Evolutionary conservation across 805 yeast genomes (phyloP), one percentile per base, ranked within the genome.

Genomic region (Nakazawaea populi): DNA sequence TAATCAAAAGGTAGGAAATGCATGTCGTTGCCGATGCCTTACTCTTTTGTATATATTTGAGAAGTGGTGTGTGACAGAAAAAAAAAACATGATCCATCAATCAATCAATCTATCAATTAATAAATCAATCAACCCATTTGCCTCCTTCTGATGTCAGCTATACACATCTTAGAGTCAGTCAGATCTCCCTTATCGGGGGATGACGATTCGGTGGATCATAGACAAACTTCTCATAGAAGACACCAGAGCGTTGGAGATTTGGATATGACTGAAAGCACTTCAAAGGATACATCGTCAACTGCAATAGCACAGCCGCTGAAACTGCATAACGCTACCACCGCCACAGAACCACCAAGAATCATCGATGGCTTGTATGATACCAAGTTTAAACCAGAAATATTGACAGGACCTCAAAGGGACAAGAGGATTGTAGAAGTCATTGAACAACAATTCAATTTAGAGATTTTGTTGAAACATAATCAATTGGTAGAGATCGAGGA

Each of bases 381-480:
- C 10, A 37, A 36, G 6, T 47, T 32, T 45, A 14, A 41, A 30
- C 36, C 42, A 9, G 42, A 41, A 29, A 28, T 35, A 5, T 35
- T 47, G 29, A 27, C 46, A 5, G 50, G 46, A 6, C 31, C 40
- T 6, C 30, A 42, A 30, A 34, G 29, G 42, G 48, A 29, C n/a
- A 46, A 49, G 61, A 65, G 55, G 67, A 66, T 44, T 63, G 70
- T 37, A 60, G 73, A 42, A 62, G 68, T 47, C 14, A 55, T 57
- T 2, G 56, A 55, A 39, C 68, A 76, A 52, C 81, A 80, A 55
- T 66, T 83, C 18, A 84, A 83, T 59, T 60, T 82, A 43, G 87
- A 83, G 56, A 79, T 83, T 10, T 58, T 84, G 31, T 64, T 83
- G 46, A 82, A 80, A 49, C 85, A 82, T 62, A 73, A 76, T 52